Base-by-base conservation (phyloP, 129 eudicot genomes). In the Centaurea solstitialis region DNA sequence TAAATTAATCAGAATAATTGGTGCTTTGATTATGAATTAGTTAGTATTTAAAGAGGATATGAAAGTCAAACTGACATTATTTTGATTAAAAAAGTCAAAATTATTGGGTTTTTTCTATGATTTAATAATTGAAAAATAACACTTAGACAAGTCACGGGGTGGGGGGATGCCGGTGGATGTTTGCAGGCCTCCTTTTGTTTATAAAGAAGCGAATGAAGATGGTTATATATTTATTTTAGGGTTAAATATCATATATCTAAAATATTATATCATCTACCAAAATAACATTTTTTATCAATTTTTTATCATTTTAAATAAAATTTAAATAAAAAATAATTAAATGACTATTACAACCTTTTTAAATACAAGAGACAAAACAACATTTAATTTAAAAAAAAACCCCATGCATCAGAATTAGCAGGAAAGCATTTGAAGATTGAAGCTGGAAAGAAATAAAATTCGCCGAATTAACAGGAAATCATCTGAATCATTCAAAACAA, bases 51-150 rank as follows among this genome's bases (percentile, higher is more conserved):
- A 8, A 3, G 69, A 67, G 26, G 43, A n/a, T 5, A 37, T 69
- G 4, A 76, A 81, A 75, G 81, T 82, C 85, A 82, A 76, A 24
- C 41, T 76, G 23, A 69, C 23, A 76, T 82, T 76, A 76, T 68
- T 53, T 20, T 69, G 24, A 53, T 23, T 82, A 82, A 69, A 76
- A 4, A 76, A 76, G 43, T 69, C 72, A 53, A 69, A 38, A 74
- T 76, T 53, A 82, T 53, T 75, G 67, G 73, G 47, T 47, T 33
- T 64, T 18, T 21, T 7, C 4, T 20, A 64, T 64, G 11, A 22
- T 22, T 64, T 17, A 68, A 41, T 33, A 11, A 47, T 77, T 28
- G 21, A 21, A 35, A 35, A 33, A 38, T 57, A 9, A 53, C 84
- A 80, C 79, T 62, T 62, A 62, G 65, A 62, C 45, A n/a, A 73